phyloP scores from a whole-genome alignment of 192 early-diverging fungal species.

The Backusella luteola region DNA sequence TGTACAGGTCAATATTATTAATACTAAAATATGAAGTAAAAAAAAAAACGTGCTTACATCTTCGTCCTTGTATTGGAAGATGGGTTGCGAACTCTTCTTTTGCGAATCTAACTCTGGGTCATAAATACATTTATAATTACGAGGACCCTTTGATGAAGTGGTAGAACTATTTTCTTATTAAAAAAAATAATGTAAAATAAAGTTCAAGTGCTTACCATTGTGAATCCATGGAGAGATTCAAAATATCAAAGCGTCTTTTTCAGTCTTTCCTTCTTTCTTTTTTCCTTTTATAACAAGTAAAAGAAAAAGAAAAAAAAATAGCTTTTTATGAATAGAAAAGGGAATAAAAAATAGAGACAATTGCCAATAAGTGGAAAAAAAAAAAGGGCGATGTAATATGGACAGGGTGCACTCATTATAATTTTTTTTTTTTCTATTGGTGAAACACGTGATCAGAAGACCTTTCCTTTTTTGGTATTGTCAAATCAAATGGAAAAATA shows the following conservation, averaged over 20 bases:
- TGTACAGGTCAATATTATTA: background rate
- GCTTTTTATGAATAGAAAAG: background rate
- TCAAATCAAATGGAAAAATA: background rate
- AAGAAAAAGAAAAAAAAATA: conserved; percentile 6
- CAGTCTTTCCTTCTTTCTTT: background rate
- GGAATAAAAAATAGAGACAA: background rate
- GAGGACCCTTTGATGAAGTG: conserved; percentile 17
- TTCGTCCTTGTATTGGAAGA: conserved; percentile 25
- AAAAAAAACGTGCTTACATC: background rate
- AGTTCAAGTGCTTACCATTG: conserved; percentile 18
- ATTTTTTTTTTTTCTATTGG: background rate
- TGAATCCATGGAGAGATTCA: conserved; percentile 24
- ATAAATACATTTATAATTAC: conserved; percentile 26
- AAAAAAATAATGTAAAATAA: background rate
- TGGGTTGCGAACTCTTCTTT: conserved; percentile 12
- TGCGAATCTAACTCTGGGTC: conserved; percentile 30
- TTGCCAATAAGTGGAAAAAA: background rate
- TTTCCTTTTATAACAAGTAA: background rate
- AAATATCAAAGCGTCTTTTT: conserved; percentile 4
- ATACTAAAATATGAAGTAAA: background rate
- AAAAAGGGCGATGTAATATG: background rate
- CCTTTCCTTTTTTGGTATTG: background rate
- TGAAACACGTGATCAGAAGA: background rate
- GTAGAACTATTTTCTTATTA: background rate
- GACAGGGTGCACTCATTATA: background rate